Evolutionary conservation across 257 asterid genomes (phyloP), one percentile per base, ranked within the genome.

Genomic region (Rhazya stricta): DNA sequence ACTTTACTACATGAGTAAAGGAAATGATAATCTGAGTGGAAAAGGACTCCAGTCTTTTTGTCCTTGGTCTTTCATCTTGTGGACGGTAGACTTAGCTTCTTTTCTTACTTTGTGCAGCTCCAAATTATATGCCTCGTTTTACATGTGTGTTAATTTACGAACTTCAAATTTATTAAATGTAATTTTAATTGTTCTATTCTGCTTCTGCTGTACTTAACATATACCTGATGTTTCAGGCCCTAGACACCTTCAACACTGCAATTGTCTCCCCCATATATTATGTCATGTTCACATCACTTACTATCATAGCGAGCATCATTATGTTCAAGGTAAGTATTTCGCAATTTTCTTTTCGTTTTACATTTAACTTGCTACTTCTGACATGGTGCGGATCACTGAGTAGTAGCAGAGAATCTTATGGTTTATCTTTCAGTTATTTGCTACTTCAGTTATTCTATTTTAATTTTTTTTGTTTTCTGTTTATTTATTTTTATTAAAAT

Each of bases 241-340:
- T 93, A 63, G 98, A 91, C 83, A 93, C 97, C 60, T 93, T 93
- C 96, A 93, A 93, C 85, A 93, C 98, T 68, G 97, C 96, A 12
- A 71, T 93, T 82, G 98, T 93, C 77, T 93, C 98, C 65, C 97
- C 98, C 21, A 89, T 93, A 85, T 93, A 93, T 85, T 91, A 93
- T 74, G 98, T 88, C 81, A 77, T 91, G 89, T 93, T 93, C 81
- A 93, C 94, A 30, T 82, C 94, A 34, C 93, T 93, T 37, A 91
- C 98, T 37, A 91, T 93, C 42, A 83, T 93, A 76, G 98, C 98
- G 74, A 91, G 97, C 61, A 81, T 91, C 32, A 89, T 91, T 48
- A 92, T 92, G 98, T 91, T 89, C 78, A 93, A 89, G 97, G 96
- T 93, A 86, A 77, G 37, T 4, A 27, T 25, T 58, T 8, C n/a